A percentile compares a stretch with the other conserved stretches of the same genome.
Evolutionary conservation across 441 rosid species (phyloP).

Genomic region (Populus hybrid): DNA sequence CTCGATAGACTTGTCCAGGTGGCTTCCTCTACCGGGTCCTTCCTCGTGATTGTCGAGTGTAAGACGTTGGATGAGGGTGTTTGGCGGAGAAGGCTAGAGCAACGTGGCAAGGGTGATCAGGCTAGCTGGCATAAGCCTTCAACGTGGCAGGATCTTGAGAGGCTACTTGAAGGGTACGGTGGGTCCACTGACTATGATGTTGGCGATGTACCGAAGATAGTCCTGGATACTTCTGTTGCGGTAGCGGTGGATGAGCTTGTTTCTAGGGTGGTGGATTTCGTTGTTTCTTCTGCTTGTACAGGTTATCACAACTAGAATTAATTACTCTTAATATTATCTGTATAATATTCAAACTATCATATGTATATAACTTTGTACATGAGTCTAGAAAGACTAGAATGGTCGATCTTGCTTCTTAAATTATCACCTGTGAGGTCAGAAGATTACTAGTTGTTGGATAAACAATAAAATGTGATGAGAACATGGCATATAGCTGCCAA

Average conservation of each 20-base stretch:
- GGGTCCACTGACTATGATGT: conserved; percentile 57
- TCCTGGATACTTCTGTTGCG: conserved; percentile 47
- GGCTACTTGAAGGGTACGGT: conserved; percentile 46
- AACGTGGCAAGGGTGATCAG: conserved; percentile 21
- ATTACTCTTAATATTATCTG: not conserved
- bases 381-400: not conserved
- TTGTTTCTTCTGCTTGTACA: conserved; percentile 9
- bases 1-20: conserved; percentile 39
- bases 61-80: conserved; percentile 41
- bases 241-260: conserved; percentile 27
- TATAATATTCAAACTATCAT: not conserved
- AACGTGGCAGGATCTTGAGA: conserved; percentile 58
- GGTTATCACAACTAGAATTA: not conserved
- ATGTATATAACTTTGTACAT: not conserved
- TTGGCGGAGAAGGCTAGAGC: conserved; percentile 56
- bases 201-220: conserved; percentile 45
- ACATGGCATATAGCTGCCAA: not conserved
- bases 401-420: not conserved
- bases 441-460: not conserved
- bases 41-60: conserved; percentile 50
- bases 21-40: conserved; percentile 34
- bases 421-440: too few relatives aligned
- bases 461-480: not conserved
- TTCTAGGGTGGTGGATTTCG: conserved; percentile 33
- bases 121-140: conserved; percentile 66